Conservation (phyloP, 495 filamentous ascomycete genomes). For the Cryomyces minteri region DNA sequence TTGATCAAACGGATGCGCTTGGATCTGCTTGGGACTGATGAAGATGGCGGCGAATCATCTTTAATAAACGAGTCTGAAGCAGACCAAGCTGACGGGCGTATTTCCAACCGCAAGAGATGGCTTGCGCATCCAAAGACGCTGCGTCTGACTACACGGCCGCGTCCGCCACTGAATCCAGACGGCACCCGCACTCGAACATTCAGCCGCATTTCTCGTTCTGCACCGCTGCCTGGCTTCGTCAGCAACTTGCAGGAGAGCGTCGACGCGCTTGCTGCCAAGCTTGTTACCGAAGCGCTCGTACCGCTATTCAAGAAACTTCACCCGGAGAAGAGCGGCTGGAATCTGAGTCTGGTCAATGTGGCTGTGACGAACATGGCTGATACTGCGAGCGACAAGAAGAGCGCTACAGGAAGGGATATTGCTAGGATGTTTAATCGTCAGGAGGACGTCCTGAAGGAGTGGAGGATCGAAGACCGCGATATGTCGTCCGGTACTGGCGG, state of each 20-base stretch:
- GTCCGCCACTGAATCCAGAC: constrained; percentile 35
- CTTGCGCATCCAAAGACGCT: constrained; percentile 51
- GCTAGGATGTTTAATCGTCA: constrained; percentile 30
- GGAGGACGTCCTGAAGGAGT: constrained; percentile 42
- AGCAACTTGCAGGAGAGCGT: constrained; percentile 39
- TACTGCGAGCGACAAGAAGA: constrained; percentile 24
- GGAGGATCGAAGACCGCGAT: constrained; percentile 33
- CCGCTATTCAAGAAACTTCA: constrained; percentile 59
- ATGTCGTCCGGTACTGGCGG: constrained; percentile 10
- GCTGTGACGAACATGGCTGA: constrained; percentile 73
- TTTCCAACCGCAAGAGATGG: constrained; percentile 29
- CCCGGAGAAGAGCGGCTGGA: constrained; percentile 50
- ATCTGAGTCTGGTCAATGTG: constrained; percentile 67
- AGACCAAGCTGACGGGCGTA: background rate
- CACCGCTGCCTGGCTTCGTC: constrained; percentile 46
- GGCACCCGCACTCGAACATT: constrained; percentile 29
- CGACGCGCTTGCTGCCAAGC: constrained; percentile 39
- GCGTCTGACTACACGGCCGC: constrained; percentile 56
- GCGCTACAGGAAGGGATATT: constrained; percentile 21
- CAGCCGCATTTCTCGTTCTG: constrained; percentile 50
- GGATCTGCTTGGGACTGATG: constrained; percentile 44
- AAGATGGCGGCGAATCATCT: constrained; percentile 7
- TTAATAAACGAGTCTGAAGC: constrained; percentile 3
- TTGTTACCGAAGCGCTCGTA: constrained; percentile 49
- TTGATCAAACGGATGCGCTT: constrained; percentile 60